Base-by-base conservation (phyloP, 805 yeast species). In the Zygotorulaspora danielsina region DNA sequence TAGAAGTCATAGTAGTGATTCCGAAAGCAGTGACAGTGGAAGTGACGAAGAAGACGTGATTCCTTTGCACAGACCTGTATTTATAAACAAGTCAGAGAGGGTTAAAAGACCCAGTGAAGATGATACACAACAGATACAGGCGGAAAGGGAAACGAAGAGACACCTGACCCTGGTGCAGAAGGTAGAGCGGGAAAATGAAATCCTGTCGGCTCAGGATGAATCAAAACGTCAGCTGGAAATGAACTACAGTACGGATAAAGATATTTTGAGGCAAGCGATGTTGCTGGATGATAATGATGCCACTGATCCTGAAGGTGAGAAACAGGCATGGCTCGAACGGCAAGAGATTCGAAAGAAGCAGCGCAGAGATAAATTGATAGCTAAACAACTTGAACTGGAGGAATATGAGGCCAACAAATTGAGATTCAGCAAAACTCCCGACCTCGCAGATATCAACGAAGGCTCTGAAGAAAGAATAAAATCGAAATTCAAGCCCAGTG, bases 241-340 rank as follows among this genome's bases (percentile, higher is more conserved):
- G 6, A 53, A 54, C 31, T 53, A 50, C 28, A 46, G 51, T 19
- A 50, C 62, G 2, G 57, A 58, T 25, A 49, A 57, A 33, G 54
- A 50, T 4, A 22, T 58, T 2, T n/a, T 56, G 16, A 41, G 41
- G 22, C 46, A 41, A 31, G 49, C 53, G 3, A 20, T 57, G 39
- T 32, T 32, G 13, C 33, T 59, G 6, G 48, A 57, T 39, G 65
- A 61, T 38, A 42, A 55, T 34, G 65, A 59, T 40, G 30, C 44
- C 2, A 16, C 41, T 2, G 50, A 61, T 32, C 49, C 57, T 7
- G 54, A 46, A 12, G 12, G 12, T 9, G 65, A 61, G 31, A 44
- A 24, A 15, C 27, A 40, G 26, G 26, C 33, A 16, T 61, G 64
- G 64, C 31, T 36, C 3, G 27, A 42, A 15, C 47, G 65, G 39